Evolutionary conservation across 1,284 basidiomycete species (phyloP), one percentile per base, ranked within the genome.

Genomic region (Pseudozyma sp.): DNA sequence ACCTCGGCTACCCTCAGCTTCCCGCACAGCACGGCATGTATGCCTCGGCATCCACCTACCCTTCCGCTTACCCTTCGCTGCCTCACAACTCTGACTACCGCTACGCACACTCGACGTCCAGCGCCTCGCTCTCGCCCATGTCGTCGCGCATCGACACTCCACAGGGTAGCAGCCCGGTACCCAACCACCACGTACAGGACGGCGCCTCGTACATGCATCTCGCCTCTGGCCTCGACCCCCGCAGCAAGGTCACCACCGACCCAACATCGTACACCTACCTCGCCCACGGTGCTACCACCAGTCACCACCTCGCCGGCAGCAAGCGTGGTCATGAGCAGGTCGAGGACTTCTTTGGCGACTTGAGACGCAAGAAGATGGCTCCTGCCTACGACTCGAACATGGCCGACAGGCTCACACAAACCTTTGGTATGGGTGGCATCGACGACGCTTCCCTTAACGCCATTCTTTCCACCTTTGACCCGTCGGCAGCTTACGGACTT

Each of bases 311-410:
- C 11, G 59, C 63, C 13, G 70, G 78, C 17, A 65, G 54, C 53
- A 79, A 83, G 69, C 77, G 81, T 9, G 62, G 67, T 30, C 75
- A 81, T 54, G 69, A 76, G 50, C 62, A 75, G 17, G 76, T 82
- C 14, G 76, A 75, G 17, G 79, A 78, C 50, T 80, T 83, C 53
- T 75, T 81, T 35, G 75, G 73, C 33, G 81, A 82, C 47, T 69
- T 82, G 24, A 71, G 70, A 9, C 68, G 73, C 47, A 82, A 81
- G 68, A 70, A 67, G 57, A 62, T 82, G 45, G 68, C 75, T 13
- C 81, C 81, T 30, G 72, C 75, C 51, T 83, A 83, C 68, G 78
- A 82, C 54, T 50, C 67, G n/a, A 29, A 58, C 54, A 81, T 83
- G 80, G 75, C 77, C 16, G 72, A 81, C 16, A 74, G 79, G n/a